These are phyloP conservation scores for Theileria sp. DNA, from an alignment of 169 alveolate species.

Conservation along the genomic window DNA sequence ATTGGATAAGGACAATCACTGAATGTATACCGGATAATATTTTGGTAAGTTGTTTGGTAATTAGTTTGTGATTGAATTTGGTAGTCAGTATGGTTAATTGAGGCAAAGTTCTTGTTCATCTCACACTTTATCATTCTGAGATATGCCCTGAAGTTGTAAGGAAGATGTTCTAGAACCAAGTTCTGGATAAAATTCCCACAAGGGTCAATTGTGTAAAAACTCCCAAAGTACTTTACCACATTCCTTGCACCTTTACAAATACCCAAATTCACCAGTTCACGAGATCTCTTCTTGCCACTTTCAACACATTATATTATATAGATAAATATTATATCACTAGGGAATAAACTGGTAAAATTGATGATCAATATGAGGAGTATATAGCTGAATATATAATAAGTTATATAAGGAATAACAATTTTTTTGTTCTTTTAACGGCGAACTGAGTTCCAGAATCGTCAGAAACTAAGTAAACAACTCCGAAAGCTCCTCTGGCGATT, in stretches of 20 bases:
- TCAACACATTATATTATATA: not conserved
- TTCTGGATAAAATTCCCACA: slow-evolving; percentile 45
- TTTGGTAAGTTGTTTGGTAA: not conserved
- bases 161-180: slow-evolving; percentile 46
- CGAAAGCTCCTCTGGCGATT: slow-evolving; percentile 62
- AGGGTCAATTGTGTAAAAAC: slow-evolving; percentile 56
- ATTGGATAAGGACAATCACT: not conserved
- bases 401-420: slow-evolving; percentile 25
- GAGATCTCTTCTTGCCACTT: slow-evolving; percentile 59
- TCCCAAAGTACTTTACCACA: slow-evolving; percentile 47
- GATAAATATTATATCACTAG: not conserved
- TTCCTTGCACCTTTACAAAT: slow-evolving; percentile 56
- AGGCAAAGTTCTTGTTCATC: slow-evolving; percentile 21
- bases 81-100: not conserved
- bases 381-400: not conserved
- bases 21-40: not conserved
- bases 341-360: not conserved
- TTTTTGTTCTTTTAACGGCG: slow-evolving; percentile 52
- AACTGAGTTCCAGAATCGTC: slow-evolving; percentile 39
- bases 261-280: slow-evolving; percentile 58
- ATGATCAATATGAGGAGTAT: not conserved
- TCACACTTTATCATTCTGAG: slow-evolving; percentile 17
- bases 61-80: not conserved
- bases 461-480: slow-evolving; percentile 57
- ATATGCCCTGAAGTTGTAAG: slow-evolving; percentile 35